Percentiles rank a stretch among this genome's conserved stretches.
Conservation (phyloP, 2,329 filamentous ascomycete genomes). For the Xylariales sp. region DNA sequence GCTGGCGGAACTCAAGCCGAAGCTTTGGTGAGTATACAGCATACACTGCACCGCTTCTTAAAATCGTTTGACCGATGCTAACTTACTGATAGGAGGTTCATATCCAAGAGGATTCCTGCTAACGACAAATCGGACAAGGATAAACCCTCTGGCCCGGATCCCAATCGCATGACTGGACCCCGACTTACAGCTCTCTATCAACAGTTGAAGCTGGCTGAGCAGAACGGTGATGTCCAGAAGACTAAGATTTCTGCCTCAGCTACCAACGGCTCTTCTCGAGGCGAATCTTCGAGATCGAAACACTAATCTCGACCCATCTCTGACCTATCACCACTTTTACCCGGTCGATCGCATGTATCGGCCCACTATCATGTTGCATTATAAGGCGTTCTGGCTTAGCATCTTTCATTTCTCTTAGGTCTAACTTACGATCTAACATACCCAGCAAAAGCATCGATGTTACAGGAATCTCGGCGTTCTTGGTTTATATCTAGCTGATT, state of each 20-base stretch:
- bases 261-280: constrained; percentile 22
- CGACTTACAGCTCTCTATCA: constrained; percentile 26
- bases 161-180: constrained; percentile 27
- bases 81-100: constrained; percentile 25
- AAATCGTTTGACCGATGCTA: constrained; percentile 11
- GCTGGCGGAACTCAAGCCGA: constrained; percentile 29
- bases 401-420: constrained; percentile 20
- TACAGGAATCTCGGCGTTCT: constrained; percentile 26
- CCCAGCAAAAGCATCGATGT: constrained; percentile 28
- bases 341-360: background rate
- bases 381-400: constrained; percentile 25
- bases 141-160: constrained; percentile 13
- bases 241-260: constrained; percentile 17
- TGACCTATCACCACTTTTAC: background rate
- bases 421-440: constrained; percentile 25
- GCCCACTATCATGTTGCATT: constrained; percentile 23
- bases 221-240: constrained; percentile 20
- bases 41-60: background rate
- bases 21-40: constrained; percentile 26
- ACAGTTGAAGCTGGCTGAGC: constrained; percentile 24
- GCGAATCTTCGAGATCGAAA: constrained; percentile 21
- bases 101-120: constrained; percentile 30
- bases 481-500: no score
- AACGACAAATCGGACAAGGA: constrained; percentile 19
- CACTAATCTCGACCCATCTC: constrained; percentile 10